Base-by-base conservation (phyloP, 2,329 filamentous ascomycete genomes). In the Aspergillus tubingensis region DNA sequence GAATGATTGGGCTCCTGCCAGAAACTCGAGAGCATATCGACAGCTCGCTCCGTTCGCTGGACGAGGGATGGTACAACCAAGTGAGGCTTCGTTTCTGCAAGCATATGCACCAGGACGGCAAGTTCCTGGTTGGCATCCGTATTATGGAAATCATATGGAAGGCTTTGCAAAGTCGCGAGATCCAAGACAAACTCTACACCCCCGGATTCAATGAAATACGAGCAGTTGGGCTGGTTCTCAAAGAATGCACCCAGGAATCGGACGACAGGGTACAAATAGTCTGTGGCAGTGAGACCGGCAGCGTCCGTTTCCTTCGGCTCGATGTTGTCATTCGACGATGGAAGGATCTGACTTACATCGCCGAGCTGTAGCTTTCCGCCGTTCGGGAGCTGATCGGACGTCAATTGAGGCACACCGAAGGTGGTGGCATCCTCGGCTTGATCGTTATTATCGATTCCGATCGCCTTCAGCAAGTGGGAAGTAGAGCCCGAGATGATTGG, bases 141-240 rank as follows among this genome's bases (percentile, higher is more conserved):
- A 43, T 90, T 88, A 41, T 88, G 84, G 70, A 91, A 88, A 69
- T 91, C 85, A 67, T 88, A 87, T 1, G 91, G 87, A 50, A 98
- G 82, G 72, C 91, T 93, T 5, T 92, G 90, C 30, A 93, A 86
- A 57, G 90, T 91, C 43, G 89, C 89, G 58, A 97, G 86, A 71
- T 97, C 92, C 57, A 99, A 82, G 19, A 98, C 82, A 54, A 90
- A 83, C 74, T 97, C 92, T 23, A 94, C 87, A 6, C 92, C 95
- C 59, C 92, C 91, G 53, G 85, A 84, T 57, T 90, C 86, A 63
- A 95, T 87, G 70, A 97, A 94, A 23, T 85, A 84, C 17, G 82
- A 80, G 74, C 90, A 93, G 68, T 96, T 84, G 36, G 82, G 82
- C 59, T 85, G 82, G 70, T 96, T 96, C 63, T 86, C 85, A 61